phyloP scores from a whole-genome alignment of 805 yeast species.

The Ogataea populi-albae region DNA sequence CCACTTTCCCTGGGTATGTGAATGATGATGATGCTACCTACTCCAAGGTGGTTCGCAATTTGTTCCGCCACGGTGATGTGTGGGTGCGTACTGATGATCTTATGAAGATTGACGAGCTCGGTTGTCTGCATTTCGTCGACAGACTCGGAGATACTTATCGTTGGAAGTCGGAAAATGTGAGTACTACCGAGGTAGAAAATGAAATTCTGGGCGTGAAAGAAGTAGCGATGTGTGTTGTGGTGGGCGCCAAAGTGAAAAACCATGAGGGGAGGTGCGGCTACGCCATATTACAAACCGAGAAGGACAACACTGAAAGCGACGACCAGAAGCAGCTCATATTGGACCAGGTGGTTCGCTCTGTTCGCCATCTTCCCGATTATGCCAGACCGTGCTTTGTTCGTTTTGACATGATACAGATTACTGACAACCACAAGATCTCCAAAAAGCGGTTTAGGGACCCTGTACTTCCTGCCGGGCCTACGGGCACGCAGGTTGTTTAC shows the following conservation, averaged over 20 bases:
- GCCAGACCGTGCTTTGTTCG: constrained; percentile 84
- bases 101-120: constrained; percentile 62
- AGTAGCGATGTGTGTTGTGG: constrained; percentile 73
- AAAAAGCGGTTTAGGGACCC: constrained; percentile 69
- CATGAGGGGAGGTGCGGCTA: constrained; percentile 96
- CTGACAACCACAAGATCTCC: constrained; percentile 81
- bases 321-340: constrained; percentile 34
- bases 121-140: constrained; percentile 80
- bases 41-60: constrained; percentile 69
- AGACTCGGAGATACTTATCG: constrained; percentile 93
- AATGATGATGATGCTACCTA: constrained; percentile 78
- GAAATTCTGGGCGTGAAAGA: constrained; percentile 47
- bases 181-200: constrained; percentile 90
- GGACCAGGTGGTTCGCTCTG: constrained; percentile 35
- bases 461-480: constrained; percentile 62
- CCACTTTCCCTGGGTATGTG: constrained; percentile 84
- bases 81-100: constrained; percentile 90
- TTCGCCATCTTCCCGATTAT: constrained; percentile 66
- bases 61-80: constrained; percentile 83
- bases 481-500: constrained; percentile 59
- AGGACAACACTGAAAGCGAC: constrained; percentile 29
- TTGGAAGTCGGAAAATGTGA: constrained; percentile 95
- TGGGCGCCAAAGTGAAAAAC: constrained; percentile 77
- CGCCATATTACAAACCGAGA: constrained; percentile 61
- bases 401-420: constrained; percentile 60